Percentiles rank a stretch among this genome's conserved stretches.
phyloP scores from a whole-genome alignment of 208 protist species.

The Sergeia podlipaevii region DNA sequence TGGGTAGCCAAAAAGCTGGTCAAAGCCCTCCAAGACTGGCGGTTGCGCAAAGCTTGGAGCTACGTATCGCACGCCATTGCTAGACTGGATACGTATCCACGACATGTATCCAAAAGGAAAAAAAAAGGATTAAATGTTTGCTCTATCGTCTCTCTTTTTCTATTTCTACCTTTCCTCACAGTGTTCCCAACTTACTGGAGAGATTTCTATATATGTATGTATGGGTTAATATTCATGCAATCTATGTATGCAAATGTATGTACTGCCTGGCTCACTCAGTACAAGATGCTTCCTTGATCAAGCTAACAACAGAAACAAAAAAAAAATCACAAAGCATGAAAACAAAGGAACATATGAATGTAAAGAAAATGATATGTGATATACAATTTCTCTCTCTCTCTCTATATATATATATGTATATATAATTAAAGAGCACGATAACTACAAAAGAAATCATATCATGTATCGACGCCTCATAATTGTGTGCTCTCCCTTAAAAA shows the following conservation, averaged over 20 bases:
- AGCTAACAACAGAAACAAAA: neutral
- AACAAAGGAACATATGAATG: slow-evolving; percentile 3
- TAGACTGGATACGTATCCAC: slow-evolving; percentile 59
- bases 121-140: slow-evolving; percentile 5
- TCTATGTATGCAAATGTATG: neutral
- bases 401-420: slow-evolving; percentile 8
- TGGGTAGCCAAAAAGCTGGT: slow-evolving; percentile 32
- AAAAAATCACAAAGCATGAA: slow-evolving; percentile 7
- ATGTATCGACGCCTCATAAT: neutral
- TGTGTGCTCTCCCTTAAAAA: neutral
- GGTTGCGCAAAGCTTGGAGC: slow-evolving; percentile 53
- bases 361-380: neutral
- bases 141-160: too few relatives aligned
- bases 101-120: slow-evolving; percentile 30
- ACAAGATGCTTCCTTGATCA: too few relatives aligned
- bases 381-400: neutral
- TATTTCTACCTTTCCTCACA: too few relatives aligned
- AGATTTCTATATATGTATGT: slow-evolving; percentile 4
- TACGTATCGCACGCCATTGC: slow-evolving; percentile 34
- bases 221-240: neutral
- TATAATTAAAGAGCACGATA: neutral
- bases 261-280: neutral
- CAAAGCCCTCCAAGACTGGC: slow-evolving; percentile 40
- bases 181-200: too few relatives aligned
- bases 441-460: neutral